Conservation (phyloP, 2,329 filamentous ascomycete genomes). For the Fonsecaea nubica region DNA sequence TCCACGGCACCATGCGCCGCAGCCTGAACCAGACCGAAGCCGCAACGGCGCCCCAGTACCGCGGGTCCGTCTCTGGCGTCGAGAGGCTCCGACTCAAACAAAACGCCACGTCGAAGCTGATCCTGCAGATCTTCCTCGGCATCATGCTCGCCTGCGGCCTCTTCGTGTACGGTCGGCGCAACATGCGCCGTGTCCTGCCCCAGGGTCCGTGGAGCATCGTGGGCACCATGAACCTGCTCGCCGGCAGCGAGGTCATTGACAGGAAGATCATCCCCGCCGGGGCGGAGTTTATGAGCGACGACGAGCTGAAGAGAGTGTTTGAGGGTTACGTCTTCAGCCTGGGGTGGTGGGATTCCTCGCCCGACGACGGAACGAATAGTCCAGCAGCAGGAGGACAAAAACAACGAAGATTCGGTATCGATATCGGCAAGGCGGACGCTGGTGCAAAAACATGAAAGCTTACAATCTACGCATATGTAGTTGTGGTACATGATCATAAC, state of each 20-base stretch:
- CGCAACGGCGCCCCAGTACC: background rate
- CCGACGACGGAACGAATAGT: background rate
- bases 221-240: slow-evolving; percentile 33
- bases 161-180: slow-evolving; percentile 13
- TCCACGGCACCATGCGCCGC: slow-evolving; percentile 28
- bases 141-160: slow-evolving; percentile 26
- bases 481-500: background rate
- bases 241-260: slow-evolving; percentile 29
- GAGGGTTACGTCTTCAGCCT: slow-evolving; percentile 27
- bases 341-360: slow-evolving; percentile 32
- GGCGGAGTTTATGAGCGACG: slow-evolving; percentile 22
- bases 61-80: slow-evolving; percentile 3
- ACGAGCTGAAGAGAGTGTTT: slow-evolving; percentile 21
- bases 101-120: slow-evolving; percentile 26
- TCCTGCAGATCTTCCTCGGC: slow-evolving; percentile 26
- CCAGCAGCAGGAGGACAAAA: background rate
- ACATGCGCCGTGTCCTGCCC: slow-evolving; percentile 29
- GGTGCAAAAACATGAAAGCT: slow-evolving; percentile 11
- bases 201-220: slow-evolving; percentile 30
- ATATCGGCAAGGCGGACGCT: slow-evolving; percentile 26
- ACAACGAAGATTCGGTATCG: slow-evolving; percentile 30
- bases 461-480: background rate
- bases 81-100: slow-evolving; percentile 25
- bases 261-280: slow-evolving; percentile 23
- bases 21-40: slow-evolving; percentile 1